Evolutionary conservation across 1,284 basidiomycete genomes (phyloP), one percentile per base, ranked within the genome.

Genomic region (Tetrapyrgos nigripes): DNA sequence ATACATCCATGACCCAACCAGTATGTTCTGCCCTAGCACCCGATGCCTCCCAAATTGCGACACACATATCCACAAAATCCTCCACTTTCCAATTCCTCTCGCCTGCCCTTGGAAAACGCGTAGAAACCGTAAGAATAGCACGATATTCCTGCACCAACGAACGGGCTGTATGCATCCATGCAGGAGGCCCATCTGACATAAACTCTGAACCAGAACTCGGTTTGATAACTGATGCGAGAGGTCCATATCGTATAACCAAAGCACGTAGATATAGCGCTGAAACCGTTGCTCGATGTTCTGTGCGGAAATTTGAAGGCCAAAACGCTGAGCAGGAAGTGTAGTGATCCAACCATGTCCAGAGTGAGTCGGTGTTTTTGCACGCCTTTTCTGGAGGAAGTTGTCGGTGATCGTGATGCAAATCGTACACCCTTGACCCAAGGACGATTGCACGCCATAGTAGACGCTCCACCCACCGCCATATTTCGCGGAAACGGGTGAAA

Each of bases 41-140:
- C 53, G 83, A 79, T 0, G 83, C 81, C 67, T 93, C 87, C 95
- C 95, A 97, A 2, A 91, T 81, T 0, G 87, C 88, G 4, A 96
- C 88, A 61, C 88, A 89, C 8, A 92, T 76, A 68, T 96, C 93
- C 2, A 91, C 87, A 66, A 98, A 92, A 64, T 92, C 87, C 63
- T 94, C 89, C 4, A 97, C 94, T 59, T 84, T 85, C 24, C 76
- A 63, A 68, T 98, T 98, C 56, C 87, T 78, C 65, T 94, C 83
- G 2, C 95, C 95, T 0, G 96, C 95, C 37, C 79, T 81, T 6
- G 97, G 97, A 70, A 99, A 97, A 1, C 68, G 74, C 0, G 93
- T 95, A 54, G 84, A 85, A 2, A 82, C 79, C 52, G 75, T 82
- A 24, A 96, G 71, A 45, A 95, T 78, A 1, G 82, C 79, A 28